phyloP scores from a whole-genome alignment of 768 basidiomycete genomes.

The Suillus alpinus region DNA sequence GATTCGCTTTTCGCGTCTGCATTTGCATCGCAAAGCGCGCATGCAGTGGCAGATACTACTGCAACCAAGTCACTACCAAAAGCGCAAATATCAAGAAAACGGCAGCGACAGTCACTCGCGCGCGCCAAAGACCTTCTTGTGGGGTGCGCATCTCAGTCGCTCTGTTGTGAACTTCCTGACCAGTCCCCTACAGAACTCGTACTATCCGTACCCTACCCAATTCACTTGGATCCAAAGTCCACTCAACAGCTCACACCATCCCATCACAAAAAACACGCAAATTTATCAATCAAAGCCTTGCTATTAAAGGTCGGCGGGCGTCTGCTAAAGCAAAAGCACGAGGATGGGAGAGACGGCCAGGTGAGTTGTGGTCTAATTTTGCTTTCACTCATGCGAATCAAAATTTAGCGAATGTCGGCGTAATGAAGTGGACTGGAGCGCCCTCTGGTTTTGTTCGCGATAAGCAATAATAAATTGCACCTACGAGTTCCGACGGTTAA shows the following conservation, averaged over 20 bases:
- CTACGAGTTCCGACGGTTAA: neutral
- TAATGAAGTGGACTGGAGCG: constrained; percentile 51
- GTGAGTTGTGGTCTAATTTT: constrained; percentile 33
- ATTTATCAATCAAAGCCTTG: constrained; percentile 53
- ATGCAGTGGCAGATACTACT: constrained; percentile 20
- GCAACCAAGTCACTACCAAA: constrained; percentile 21
- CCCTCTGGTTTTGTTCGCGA: constrained; percentile 51
- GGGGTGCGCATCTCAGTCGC: constrained; percentile 39
- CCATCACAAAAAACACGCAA: constrained; percentile 49
- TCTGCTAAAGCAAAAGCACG: constrained; percentile 34
- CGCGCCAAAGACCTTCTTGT: constrained; percentile 50
- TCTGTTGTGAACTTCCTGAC: neutral
- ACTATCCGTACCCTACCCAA: constrained; percentile 47
- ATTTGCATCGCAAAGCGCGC: constrained; percentile 36
- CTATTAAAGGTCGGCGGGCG: constrained; percentile 37
- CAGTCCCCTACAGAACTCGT: constrained; percentile 41
- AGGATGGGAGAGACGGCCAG: constrained; percentile 60
- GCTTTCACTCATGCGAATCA: neutral
- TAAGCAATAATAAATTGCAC: constrained; percentile 4
- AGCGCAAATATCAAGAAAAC: constrained; percentile 17
- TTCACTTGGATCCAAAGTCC: constrained; percentile 24
- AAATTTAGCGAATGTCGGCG: constrained; percentile 51
- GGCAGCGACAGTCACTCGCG: constrained; percentile 30
- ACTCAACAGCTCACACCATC: constrained; percentile 38
- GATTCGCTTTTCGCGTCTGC: constrained; percentile 64